Evolutionary conservation across 768 basidiomycete species (phyloP), one percentile per base, ranked within the genome.

Genomic region (Lentinula guzmanii): DNA sequence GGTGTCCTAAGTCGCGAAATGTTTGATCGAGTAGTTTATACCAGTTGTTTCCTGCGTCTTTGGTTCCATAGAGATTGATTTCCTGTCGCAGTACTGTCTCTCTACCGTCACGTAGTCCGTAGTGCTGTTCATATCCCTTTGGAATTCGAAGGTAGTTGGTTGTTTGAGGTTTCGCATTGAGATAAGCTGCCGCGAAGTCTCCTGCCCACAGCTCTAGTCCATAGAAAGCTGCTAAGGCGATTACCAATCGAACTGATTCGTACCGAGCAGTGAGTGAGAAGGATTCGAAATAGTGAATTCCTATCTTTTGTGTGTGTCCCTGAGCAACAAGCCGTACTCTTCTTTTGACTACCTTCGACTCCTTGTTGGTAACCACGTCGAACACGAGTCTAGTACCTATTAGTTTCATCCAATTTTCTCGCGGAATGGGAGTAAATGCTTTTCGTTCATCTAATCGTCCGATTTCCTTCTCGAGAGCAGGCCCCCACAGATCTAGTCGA

Each of bases 181-280:
- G 53, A 18, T 55, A 55, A 10, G 53, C 53, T 10, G 11, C 33
- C 3, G 53, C 21, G 28, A 58, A 58, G 13, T 58, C 57, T 4
- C 16, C 24, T 9, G 45, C 21, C 13, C 41, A 58, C 11, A 58
- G 2, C 9, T 46, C 13, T 5, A 58, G 42, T 11, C 24, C 24
- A 16, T 10, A 13, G 11, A 5, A 45, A 1, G 72, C 72, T 1
- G 73, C 48, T 21, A 74, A 16, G 1, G 72, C 67, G 9, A 75
- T 59, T 8, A 33, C 4, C 10, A 48, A 60, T 18, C n/a, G 39
- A 48, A 39, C 35, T 11, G 37, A 53, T 46, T 50, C 52, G 2
- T 28, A 28, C 2, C 3, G 28, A 28, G 28, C 28, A 28, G 28
- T 28, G 28, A 28, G 28, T 28, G 28, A 28, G 28, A 28, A 28